Evolutionary conservation across 1,284 basidiomycete genomes (phyloP).

Genomic region (Termitomyces sp.): DNA sequence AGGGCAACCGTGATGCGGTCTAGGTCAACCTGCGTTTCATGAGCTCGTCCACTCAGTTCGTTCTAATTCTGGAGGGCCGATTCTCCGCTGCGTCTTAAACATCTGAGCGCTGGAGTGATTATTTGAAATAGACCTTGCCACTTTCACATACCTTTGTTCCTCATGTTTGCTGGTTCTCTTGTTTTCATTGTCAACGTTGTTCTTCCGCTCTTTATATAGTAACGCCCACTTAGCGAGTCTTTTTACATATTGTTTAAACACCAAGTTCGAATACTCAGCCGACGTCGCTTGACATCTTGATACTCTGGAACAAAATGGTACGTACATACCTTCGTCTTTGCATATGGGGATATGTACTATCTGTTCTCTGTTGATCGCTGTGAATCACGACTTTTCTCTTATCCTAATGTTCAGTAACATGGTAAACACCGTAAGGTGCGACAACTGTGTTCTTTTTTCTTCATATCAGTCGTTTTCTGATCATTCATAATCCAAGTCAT

Average conservation of each 20-base stretch:
- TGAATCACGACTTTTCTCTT: no score
- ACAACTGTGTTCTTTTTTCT: no score
- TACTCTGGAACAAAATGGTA: constrained; percentile 34
- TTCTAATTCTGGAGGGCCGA: not conserved
- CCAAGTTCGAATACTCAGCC: no score
- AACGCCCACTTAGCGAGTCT: no score
- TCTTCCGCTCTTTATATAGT: constrained; percentile 48
- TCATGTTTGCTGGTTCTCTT: constrained; percentile 35
- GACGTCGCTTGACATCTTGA: constrained; percentile 31
- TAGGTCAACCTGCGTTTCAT: not conserved
- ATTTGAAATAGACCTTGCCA: not conserved
- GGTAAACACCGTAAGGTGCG: no score
- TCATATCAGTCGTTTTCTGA: no score
- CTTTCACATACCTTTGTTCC: not conserved
- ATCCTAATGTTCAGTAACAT: no score
- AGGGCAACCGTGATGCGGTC: constrained; percentile 1
- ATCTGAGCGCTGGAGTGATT: not conserved
- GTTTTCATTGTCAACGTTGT: constrained; percentile 51
- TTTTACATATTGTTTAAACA: constrained; percentile 36
- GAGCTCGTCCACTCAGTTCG: not conserved
- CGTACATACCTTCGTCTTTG: no score
- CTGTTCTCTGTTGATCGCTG: no score
- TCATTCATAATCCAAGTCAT: no score
- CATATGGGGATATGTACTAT: constrained; percentile 49
- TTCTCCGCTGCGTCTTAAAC: not conserved